Base-by-base conservation (phyloP, 306 rosid genomes). In the Glycine tomentella region DNA sequence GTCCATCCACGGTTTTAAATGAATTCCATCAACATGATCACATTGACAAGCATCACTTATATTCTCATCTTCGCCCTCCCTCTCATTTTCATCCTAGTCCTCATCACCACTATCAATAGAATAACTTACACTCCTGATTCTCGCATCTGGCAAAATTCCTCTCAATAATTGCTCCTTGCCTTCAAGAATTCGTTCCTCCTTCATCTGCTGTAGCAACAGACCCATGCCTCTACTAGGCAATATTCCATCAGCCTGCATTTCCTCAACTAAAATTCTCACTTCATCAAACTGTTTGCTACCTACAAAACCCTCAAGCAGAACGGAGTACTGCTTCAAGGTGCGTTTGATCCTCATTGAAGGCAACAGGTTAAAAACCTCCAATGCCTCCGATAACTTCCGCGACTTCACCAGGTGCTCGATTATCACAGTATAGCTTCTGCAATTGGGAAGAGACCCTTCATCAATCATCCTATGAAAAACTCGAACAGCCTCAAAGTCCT, bases 1-100 rank as follows among this genome's bases (percentile, higher is more conserved):
- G 72, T 93, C 98, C 69, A 93, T 52, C 97, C 97, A 93, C 0
- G 89, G 97, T 73, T n/a, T 93, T 72, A 93, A 88, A 42, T 50
- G 86, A 61, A 87, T 46, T 74, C 64, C 75, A 72, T 74, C 78
- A 73, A 34, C 40, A 59, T 61, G 72, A 67, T 83, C 86, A 75
- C 74, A 78, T 62, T 74, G 71, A 51, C 67, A 57, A 80, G 50
- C 81, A 66, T 53, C 76, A 36, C 34, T 73, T 70, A 10, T 70
- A 10, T 44, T 77, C 48, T 85, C 87, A 65, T 74, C 74, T 68
- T 70, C 79, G 3, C 75, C 58, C 36, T 76, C 88, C 3, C 84
- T 82, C 42, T 86, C 83, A 25, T 74, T 79, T 20, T 33, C 38
- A 17, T 20, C 16, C 8, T 85, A 92, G 49, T 84, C 71, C 31